Conservation (phyloP, 2,329 filamentous ascomycete genomes). For the Polychaeton citri region DNA sequence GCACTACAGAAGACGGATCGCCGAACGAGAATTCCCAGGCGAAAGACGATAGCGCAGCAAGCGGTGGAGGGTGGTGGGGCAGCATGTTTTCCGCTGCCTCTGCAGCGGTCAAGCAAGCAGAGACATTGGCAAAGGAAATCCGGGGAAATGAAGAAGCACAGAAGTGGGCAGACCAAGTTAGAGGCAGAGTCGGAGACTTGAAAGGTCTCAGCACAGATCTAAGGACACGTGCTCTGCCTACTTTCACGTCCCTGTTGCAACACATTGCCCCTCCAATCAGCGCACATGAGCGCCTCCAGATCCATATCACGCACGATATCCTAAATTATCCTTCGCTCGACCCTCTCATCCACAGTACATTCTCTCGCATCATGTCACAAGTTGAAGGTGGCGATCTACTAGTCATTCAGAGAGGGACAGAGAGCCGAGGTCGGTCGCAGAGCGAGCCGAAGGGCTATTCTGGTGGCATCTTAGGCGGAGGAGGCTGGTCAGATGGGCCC, state of each 20-base stretch:
- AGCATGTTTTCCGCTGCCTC: constrained; percentile 68
- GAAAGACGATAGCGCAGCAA: constrained; percentile 20
- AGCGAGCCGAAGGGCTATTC: constrained; percentile 44
- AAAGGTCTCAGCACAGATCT: constrained; percentile 62
- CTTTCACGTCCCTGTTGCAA: constrained; percentile 87
- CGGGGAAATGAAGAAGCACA: constrained; percentile 94
- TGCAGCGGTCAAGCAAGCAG: constrained; percentile 82
- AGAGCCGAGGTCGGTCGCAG: constrained; percentile 48
- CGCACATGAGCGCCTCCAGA: constrained; percentile 89
- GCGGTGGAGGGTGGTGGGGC: constrained; percentile 77
- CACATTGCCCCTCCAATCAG: constrained; percentile 93
- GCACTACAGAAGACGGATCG: constrained; percentile 32
- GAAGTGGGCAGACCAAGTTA: constrained; percentile 88
- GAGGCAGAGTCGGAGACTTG: constrained; percentile 71
- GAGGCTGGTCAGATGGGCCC: constrained; percentile 82
- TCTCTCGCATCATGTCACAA: constrained; percentile 95
- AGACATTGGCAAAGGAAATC: constrained; percentile 86
- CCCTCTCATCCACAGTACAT: constrained; percentile 80
- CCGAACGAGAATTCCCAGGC: constrained; percentile 5
- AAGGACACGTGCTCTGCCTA: constrained; percentile 74
- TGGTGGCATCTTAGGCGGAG: constrained; percentile 31
- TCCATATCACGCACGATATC: constrained; percentile 94
- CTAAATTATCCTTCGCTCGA: constrained; percentile 90
- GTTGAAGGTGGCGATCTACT: constrained; percentile 93
- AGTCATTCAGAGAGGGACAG: constrained; percentile 85